phyloP scores from a whole-genome alignment of 495 filamentous ascomycete genomes.

The Xylaria sp. region DNA sequence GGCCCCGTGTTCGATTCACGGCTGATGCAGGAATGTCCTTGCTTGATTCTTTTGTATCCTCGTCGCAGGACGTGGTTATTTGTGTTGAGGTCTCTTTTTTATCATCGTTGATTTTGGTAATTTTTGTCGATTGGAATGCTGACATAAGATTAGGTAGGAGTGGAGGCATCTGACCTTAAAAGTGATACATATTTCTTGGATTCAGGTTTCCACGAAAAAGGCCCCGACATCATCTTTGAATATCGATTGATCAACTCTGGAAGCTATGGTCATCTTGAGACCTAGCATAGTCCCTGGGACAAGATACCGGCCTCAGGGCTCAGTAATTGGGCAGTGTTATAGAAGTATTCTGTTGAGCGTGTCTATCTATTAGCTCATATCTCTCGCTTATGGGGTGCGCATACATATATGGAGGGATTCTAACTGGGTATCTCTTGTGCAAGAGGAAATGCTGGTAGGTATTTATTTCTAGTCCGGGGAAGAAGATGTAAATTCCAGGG shows the following conservation, averaged over 20 bases:
- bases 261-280: not conserved
- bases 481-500: not conserved
- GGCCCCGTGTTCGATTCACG: conserved; percentile 61
- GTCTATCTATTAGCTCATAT: conserved; percentile 1
- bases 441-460: not conserved
- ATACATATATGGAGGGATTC: not conserved
- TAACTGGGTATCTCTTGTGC: not conserved
- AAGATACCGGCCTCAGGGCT: not conserved
- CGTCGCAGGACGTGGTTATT: too few relatives aligned
- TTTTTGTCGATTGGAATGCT: not conserved
- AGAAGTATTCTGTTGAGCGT: not conserved
- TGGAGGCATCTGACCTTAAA: not conserved
- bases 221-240: not conserved
- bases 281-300: not conserved
- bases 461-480: not conserved
- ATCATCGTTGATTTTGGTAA: not conserved
- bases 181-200: not conserved
- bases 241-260: not conserved
- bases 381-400: not conserved
- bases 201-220: not conserved
- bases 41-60: not conserved
- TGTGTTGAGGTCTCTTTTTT: not conserved
- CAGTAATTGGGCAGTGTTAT: not conserved
- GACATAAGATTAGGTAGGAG: not conserved
- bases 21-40: conserved; percentile 41